A percentile compares a stretch with the other conserved stretches of the same genome.
These are phyloP conservation scores for Odonthalia washingtoniensis DNA, from an alignment of 31 red algal genomes.

Conservation along the genomic window DNA sequence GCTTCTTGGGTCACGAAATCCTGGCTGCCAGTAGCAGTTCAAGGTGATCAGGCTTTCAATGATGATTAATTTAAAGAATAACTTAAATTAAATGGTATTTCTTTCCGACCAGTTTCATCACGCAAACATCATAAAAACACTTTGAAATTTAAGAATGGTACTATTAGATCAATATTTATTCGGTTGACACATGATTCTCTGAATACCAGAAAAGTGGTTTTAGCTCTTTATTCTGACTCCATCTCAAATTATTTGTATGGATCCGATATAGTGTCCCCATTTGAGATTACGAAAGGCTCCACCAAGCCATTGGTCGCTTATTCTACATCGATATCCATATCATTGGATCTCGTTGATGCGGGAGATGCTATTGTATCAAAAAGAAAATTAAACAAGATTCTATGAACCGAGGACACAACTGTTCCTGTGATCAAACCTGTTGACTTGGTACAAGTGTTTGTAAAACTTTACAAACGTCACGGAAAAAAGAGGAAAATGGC, in stretches of 20 bases:
- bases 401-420: background rate
- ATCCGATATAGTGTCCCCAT: background rate
- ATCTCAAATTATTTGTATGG: background rate
- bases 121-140: constrained; percentile 39
- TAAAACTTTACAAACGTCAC: background rate
- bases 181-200: background rate
- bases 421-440: background rate
- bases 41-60: background rate
- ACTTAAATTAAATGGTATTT: background rate
- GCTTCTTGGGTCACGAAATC: constrained; percentile 14
- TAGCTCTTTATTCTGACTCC: background rate
- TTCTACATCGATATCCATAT: background rate
- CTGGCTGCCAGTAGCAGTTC: constrained; percentile 12
- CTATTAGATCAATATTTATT: constrained; percentile 10
- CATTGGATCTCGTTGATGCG: background rate
- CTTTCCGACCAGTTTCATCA: background rate
- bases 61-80: constrained; percentile 14
- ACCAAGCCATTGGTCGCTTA: background rate
- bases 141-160: constrained; percentile 31
- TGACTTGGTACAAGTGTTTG: background rate
- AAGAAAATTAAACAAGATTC: background rate
- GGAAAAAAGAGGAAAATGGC: constrained; percentile 38
- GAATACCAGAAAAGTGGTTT: background rate
- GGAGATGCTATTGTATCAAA: background rate
- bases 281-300: background rate